phyloP scores from a whole-genome alignment of 1,284 basidiomycete species.

The Fomitopsis schrenkii region DNA sequence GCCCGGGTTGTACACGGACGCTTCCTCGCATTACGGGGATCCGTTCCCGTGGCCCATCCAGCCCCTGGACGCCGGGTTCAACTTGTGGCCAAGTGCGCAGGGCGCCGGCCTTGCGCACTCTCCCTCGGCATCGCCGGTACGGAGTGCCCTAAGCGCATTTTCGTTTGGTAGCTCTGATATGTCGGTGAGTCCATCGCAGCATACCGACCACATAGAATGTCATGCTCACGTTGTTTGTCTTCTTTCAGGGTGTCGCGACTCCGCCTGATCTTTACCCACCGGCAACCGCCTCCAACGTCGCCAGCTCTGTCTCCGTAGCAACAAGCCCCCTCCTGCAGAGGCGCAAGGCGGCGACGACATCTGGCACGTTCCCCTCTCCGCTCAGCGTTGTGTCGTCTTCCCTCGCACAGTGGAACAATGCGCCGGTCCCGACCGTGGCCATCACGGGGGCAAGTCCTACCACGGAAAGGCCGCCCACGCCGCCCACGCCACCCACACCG shows the following conservation, averaged over 20 bases:
- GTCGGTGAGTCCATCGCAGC: not conserved
- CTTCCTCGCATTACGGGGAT: not conserved
- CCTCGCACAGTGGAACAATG: constrained; percentile 5
- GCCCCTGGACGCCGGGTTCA: not conserved
- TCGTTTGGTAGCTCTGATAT: not conserved
- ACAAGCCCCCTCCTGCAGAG: constrained; percentile 18
- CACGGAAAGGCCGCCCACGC: not conserved
- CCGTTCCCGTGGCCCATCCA: not conserved
- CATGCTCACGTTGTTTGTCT: no score
- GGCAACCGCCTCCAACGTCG: not conserved
- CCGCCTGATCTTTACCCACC: not conserved
- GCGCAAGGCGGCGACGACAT: constrained; percentile 19
- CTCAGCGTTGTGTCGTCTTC: constrained; percentile 26
- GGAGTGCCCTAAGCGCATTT: not conserved
- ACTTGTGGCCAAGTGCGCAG: not conserved
- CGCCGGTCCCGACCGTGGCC: constrained; percentile 4
- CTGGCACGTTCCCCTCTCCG: constrained; percentile 23
- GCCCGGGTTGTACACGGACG: not conserved
- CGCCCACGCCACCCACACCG: no score
- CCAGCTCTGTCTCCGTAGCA: constrained; percentile 4
- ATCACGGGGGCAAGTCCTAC: not conserved
- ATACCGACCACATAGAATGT: not conserved
- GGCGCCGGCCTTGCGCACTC: not conserved
- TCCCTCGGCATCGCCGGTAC: not conserved
- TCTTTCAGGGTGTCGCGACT: not conserved